phyloP scores from a whole-genome alignment of 2,329 filamentous ascomycete species.

The Apiospora sp. region DNA sequence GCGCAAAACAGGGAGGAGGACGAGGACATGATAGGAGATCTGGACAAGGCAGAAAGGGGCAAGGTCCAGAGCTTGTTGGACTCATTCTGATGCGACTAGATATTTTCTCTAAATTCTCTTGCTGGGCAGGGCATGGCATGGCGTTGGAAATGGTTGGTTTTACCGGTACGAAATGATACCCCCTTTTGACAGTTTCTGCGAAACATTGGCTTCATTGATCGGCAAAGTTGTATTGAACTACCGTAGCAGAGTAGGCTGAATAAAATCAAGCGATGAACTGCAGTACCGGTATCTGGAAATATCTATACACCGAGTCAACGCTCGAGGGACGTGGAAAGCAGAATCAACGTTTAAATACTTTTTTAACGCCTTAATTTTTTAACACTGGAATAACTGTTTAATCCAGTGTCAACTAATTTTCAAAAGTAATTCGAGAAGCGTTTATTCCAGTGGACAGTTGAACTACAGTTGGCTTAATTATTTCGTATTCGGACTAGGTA shows the following conservation, averaged over 20 bases:
- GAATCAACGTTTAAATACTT: no score
- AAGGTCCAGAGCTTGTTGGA: conserved; percentile 53
- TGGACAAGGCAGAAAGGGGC: conserved; percentile 49
- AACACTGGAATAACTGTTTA: no score
- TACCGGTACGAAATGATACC: conserved; percentile 26
- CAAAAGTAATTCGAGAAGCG: no score
- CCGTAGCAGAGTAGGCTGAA: no score
- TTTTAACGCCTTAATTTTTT: no score
- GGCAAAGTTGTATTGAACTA: background rate
- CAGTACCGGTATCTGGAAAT: no score
- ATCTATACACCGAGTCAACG: no score
- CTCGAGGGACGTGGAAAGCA: no score
- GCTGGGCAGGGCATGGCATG: conserved; percentile 5
- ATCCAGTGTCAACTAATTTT: no score
- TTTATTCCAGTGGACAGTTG: no score
- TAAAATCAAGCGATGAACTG: no score
- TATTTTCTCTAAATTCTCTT: background rate
- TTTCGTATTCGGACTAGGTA: conserved; percentile 1
- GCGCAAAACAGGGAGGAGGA: conserved; percentile 32
- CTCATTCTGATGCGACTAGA: conserved; percentile 18
- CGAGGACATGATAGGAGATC: conserved; percentile 42
- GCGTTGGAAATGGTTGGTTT: conserved; percentile 4
- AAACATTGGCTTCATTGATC: background rate
- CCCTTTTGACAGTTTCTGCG: background rate
- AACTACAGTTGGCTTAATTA: background rate